phyloP scores from a whole-genome alignment of 495 filamentous ascomycete genomes.

The Hyaloscypha bicolor region DNA sequence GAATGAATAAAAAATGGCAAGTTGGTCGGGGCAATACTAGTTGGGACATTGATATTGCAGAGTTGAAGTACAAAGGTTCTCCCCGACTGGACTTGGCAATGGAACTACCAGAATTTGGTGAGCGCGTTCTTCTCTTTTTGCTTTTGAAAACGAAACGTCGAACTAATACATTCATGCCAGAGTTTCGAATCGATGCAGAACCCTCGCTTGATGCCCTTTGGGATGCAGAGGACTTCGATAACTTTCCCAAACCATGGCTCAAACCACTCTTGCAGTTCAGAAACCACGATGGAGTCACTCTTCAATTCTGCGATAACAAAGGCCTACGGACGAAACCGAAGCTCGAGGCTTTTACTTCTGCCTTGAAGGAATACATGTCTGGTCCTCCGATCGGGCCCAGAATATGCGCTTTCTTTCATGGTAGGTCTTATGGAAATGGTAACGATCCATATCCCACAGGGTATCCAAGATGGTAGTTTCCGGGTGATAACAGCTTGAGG shows the following conservation, averaged over 20 bases:
- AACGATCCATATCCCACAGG: neutral
- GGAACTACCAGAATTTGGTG: constrained; percentile 3
- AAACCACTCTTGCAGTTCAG: constrained; percentile 15
- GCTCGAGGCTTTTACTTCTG: constrained; percentile 3
- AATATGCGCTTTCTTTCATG: constrained; percentile 13
- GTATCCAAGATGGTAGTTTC: too few relatives aligned
- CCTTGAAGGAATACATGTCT: constrained; percentile 1
- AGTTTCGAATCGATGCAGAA: too few relatives aligned
- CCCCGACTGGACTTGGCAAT: constrained; percentile 15
- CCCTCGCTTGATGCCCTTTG: too few relatives aligned
- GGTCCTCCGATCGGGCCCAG: constrained; percentile 6
- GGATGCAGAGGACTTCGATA: too few relatives aligned
- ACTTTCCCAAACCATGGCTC: neutral
- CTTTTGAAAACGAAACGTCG: too few relatives aligned
- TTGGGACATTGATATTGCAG: constrained; percentile 43
- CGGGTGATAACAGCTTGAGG: too few relatives aligned
- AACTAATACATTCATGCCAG: too few relatives aligned
- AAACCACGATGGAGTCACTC: neutral
- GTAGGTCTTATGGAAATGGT: neutral
- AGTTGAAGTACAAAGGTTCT: constrained; percentile 13
- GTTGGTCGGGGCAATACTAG: constrained; percentile 63
- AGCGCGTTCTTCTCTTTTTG: too few relatives aligned
- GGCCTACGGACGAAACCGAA: neutral
- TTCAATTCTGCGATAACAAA: constrained; percentile 14
- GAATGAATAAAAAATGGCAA: constrained; percentile 75